Evolutionary conservation across 192 early-diverging fungal species (phyloP), one percentile per base, ranked within the genome.

Genomic region (Gryganskiella cystojenkinii): DNA sequence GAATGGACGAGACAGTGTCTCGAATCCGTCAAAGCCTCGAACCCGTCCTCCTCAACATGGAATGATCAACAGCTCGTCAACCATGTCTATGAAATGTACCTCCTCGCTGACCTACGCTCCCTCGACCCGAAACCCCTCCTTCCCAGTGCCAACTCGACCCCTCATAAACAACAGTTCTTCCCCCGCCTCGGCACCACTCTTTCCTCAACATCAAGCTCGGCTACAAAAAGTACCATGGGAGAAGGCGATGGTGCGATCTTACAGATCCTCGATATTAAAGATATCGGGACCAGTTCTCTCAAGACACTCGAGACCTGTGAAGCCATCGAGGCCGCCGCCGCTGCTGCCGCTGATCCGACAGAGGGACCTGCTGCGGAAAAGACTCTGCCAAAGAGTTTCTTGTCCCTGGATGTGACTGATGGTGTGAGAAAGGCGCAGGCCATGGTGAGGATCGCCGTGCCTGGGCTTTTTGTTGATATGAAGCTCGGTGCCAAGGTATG

Each of bases 1-100:
- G 67, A 69, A 57, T 78, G 74, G 74, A 78, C 47, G 35, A 51
- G 74, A 24, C 74, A 78, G 49, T 78, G 74, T 54, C 64, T 78
- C 61, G 34, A 47, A 3, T n/a, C 28, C 37, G 22, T 25, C 53
- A 53, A 14, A 3, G 9, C 52, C 22, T 62, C 53, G 14, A 15
- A 33, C 8, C 37, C 57, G 8, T 59, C 55, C 35, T 20, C 14
- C 34, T 27, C 57, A 20, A n/a, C n/a, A n/a, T n/a, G n/a, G n/a
- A n/a, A n/a, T n/a, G n/a, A 7, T 13, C 27, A 65, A 15, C 46
- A 78, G 10, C 60, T 64, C 4, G 61, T 65, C 24, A 17, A 47
- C 15, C 68, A 68, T 37, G 51, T 69, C 54, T 64, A 62, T 34
- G 59, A 78, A 25, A 78, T 78, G 74, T 69, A 78, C 22, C 74